A percentile compares a stretch with the other conserved stretches of the same genome.
Evolutionary conservation across 208 protist genomes (phyloP).

Genomic region (Trypanosoma lewisi): DNA sequence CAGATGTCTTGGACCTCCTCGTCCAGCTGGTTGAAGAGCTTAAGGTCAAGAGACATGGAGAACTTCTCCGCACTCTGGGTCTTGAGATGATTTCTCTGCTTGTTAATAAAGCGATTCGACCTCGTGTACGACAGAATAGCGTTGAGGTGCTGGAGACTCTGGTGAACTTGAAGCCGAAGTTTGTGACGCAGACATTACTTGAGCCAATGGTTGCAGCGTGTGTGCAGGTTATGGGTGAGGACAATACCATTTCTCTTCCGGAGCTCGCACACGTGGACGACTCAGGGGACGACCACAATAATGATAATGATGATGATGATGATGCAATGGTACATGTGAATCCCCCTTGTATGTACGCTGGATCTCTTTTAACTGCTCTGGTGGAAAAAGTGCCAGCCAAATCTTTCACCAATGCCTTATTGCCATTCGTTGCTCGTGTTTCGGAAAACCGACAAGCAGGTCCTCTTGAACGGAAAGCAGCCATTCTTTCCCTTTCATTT

Average conservation of each 20-base stretch:
- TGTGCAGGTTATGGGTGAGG: slow-evolving; percentile 71
- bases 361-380: slow-evolving; percentile 59
- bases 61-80: slow-evolving; percentile 32
- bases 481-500: slow-evolving; percentile 70
- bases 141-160: slow-evolving; percentile 47
- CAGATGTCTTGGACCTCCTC: slow-evolving; percentile 65
- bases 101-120: slow-evolving; percentile 27
- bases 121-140: slow-evolving; percentile 54
- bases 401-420: slow-evolving; percentile 48
- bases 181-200: slow-evolving; percentile 56
- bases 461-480: slow-evolving; percentile 62
- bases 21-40: slow-evolving; percentile 54
- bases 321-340: slow-evolving; percentile 59
- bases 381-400: slow-evolving; percentile 52
- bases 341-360: slow-evolving; percentile 65
- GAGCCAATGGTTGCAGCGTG: slow-evolving; percentile 55
- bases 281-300: slow-evolving; percentile 29
- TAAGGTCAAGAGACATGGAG: slow-evolving; percentile 47
- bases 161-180: slow-evolving; percentile 57
- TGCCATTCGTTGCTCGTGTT: slow-evolving; percentile 54
- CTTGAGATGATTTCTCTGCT: slow-evolving; percentile 39
- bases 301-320: slow-evolving; percentile 40
- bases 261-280: slow-evolving; percentile 34
- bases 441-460: slow-evolving; percentile 33
- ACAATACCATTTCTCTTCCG: slow-evolving; percentile 61